Conservation (phyloP, 2,329 filamentous ascomycete genomes). For the Teratosphaeria destructans region DNA sequence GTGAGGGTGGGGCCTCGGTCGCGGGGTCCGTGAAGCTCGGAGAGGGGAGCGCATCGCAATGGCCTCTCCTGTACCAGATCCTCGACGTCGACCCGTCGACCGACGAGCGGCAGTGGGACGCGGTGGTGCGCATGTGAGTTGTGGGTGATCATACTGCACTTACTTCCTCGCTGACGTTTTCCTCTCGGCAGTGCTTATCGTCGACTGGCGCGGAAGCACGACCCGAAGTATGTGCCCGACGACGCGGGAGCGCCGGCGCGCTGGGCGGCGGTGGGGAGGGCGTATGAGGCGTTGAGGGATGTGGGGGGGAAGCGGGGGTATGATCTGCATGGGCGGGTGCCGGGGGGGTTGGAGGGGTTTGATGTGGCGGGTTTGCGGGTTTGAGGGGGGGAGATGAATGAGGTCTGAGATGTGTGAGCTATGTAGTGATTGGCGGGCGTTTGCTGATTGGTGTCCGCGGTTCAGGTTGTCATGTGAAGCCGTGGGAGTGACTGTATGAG, state of each 20-base stretch:
- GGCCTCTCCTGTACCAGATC: slow-evolving; percentile 17
- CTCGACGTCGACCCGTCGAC: slow-evolving; percentile 15
- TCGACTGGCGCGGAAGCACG: slow-evolving; percentile 11
- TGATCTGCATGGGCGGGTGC: slow-evolving; percentile 9
- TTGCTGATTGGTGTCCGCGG: too few relatives aligned
- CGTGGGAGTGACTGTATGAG: too few relatives aligned
- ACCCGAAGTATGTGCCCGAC: slow-evolving; percentile 13
- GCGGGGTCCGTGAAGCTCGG: slow-evolving; percentile 1
- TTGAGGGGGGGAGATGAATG: background rate
- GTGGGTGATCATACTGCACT: too few relatives aligned
- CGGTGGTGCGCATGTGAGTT: slow-evolving; percentile 3
- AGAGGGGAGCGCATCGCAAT: background rate
- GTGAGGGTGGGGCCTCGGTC: background rate
- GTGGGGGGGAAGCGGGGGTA: slow-evolving; percentile 11
- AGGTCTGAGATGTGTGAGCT: too few relatives aligned
- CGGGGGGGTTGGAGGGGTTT: slow-evolving; percentile 7
- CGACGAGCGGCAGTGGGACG: background rate
- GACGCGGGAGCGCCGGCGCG: slow-evolving; percentile 14
- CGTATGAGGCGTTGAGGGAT: slow-evolving; percentile 13
- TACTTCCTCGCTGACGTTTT: slow-evolving; percentile 3
- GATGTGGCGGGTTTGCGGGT: slow-evolving; percentile 8
- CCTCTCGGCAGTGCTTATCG: slow-evolving; percentile 1
- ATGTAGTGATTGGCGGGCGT: too few relatives aligned
- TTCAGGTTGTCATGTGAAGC: too few relatives aligned
- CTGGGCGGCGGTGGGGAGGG: slow-evolving; percentile 17